A percentile compares a stretch with the other conserved stretches of the same genome.
Conservation (phyloP, 192 early-diverging fungal species). For the Linnemannia exigua region DNA sequence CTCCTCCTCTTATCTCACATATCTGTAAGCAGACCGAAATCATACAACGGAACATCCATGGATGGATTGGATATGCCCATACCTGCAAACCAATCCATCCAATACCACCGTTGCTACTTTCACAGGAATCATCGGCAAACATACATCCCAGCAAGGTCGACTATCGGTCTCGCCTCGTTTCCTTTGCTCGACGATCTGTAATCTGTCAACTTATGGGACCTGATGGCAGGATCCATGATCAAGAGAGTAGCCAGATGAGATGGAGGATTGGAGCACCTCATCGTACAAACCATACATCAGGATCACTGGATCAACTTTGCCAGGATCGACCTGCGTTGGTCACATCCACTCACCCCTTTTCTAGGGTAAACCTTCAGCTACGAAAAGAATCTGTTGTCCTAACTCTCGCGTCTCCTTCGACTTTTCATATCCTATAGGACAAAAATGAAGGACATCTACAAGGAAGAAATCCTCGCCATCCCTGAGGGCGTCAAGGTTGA, state of each 20-base stretch:
- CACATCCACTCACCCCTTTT: neutral
- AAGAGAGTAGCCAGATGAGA: neutral
- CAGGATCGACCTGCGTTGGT: neutral
- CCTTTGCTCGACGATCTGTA: neutral
- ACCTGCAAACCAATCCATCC: slow-evolving; percentile 25
- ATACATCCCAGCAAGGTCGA: neutral
- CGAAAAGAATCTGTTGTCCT: neutral
- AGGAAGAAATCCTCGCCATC: slow-evolving; percentile 91
- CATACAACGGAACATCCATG: neutral
- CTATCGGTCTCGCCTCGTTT: no score
- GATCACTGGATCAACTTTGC: neutral
- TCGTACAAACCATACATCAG: neutral
- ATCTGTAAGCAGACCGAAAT: neutral
- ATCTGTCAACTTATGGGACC: neutral
- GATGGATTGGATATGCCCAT: neutral
- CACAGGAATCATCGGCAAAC: neutral
- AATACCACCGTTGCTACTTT: neutral
- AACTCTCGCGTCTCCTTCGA: neutral
- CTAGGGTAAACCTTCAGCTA: no score
- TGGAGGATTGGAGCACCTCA: neutral
- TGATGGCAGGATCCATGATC: neutral
- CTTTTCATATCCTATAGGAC: slow-evolving; percentile 5
- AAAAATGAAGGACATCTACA: slow-evolving; percentile 93
- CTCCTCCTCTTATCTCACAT: slow-evolving; percentile 14
- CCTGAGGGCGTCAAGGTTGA: slow-evolving; percentile 89